These are phyloP conservation scores for Daphne laureola DNA, from an alignment of 441 rosid species.

Conservation along the genomic window DNA sequence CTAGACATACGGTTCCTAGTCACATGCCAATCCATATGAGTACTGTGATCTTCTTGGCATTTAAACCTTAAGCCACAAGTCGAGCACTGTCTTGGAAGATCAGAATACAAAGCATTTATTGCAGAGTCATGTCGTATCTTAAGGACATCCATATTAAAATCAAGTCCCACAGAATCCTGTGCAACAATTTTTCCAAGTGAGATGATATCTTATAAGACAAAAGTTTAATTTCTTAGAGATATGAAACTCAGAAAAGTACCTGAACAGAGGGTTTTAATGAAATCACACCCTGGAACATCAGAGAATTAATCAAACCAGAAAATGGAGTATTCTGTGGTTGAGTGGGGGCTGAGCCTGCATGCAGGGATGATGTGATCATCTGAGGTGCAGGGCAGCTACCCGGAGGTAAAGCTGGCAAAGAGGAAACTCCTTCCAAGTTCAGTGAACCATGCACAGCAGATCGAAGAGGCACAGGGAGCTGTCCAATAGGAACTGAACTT, in stretches of 20 bases:
- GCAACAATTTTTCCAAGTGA: conserved; percentile 23
- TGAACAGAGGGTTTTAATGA: conserved; percentile 53
- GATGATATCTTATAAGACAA: conserved; percentile 12
- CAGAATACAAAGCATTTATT: conserved; percentile 61
- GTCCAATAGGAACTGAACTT: conserved; percentile 24
- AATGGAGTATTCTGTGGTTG: conserved; percentile 52
- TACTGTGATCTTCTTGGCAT: conserved; percentile 92
- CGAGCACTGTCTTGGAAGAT: conserved; percentile 95
- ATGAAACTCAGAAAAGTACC: conserved; percentile 16
- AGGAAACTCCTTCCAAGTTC: conserved; percentile 30
- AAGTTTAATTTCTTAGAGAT: conserved; percentile 5
- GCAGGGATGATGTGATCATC: conserved; percentile 37
- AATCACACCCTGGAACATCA: conserved; percentile 90
- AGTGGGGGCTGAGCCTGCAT: conserved; percentile 34
- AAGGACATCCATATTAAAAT: conserved; percentile 73
- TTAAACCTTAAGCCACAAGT: conserved; percentile 94
- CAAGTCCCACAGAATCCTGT: conserved; percentile 69
- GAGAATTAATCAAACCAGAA: conserved; percentile 79
- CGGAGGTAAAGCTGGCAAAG: conserved; percentile 50
- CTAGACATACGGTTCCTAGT: conserved; percentile 93
- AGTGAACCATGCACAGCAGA: conserved; percentile 29
- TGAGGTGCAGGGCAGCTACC: conserved; percentile 49
- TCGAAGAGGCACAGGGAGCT: conserved; percentile 36
- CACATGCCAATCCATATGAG: conserved; percentile 99
- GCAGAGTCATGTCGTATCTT: conserved; percentile 81